Evolutionary conservation across 1,284 basidiomycete genomes (phyloP), one percentile per base, ranked within the genome.

Genomic region (Rhodofomes roseus): DNA sequence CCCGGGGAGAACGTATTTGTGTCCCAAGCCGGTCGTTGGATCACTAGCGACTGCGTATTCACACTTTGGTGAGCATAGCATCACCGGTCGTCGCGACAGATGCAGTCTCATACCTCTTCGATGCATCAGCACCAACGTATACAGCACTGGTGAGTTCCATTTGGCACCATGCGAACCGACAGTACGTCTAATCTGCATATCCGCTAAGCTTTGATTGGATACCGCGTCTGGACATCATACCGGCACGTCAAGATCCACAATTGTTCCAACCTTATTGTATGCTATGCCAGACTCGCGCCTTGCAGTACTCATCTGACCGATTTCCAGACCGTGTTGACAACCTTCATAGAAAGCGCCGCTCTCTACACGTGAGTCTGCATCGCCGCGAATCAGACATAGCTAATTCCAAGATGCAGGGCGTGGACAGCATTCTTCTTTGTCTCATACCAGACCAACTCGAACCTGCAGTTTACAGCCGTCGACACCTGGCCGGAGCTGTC

Each of bases 1-100:
- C 54, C 58, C 2, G 56, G 56, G 5, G 63, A 66, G 54, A 60
- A 61, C 18, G 56, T 65, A 2, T 66, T 63, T 46, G 64, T 57
- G 39, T 16, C 44, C 29, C 56, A 44, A 7, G 57, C 62, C 0
- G 60, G 62, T 12, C 59, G 41, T 1, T 61, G 62, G 40, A 54
- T 66, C 41, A 62, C 64, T 31, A 60, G 58, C 16, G 61, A 55
- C 25, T 55, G 23, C 22, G 44, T 27, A 4, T 56, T 56, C 44
- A 56, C 55, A 18, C 44, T 56, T 8, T 56, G 55, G 55, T 50
- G n/a, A 34, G 54, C 25, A 34, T 54, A 12, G n/a, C n/a, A n/a
- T n/a, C n/a, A n/a, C n/a, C n/a, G n/a, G n/a, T n/a, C n/a, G n/a
- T n/a, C n/a, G n/a, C n/a, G n/a, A n/a, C n/a, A n/a, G n/a, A 22